These are phyloP conservation scores for Raddia guianensis DNA, from an alignment of 176 grass and related monocot species.

Conservation along the genomic window DNA sequence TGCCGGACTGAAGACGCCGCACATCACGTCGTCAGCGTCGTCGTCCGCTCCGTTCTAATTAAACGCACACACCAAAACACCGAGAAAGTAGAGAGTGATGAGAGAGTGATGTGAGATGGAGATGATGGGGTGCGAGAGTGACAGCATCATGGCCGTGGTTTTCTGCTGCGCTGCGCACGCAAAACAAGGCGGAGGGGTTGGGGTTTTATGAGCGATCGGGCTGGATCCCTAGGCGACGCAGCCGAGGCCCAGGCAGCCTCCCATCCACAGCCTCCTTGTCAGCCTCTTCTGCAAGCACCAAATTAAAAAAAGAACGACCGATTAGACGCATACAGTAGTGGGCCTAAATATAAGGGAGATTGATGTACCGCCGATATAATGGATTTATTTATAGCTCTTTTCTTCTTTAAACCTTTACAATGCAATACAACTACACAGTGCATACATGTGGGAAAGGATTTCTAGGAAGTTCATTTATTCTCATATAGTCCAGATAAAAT, in stretches of 20 bases:
- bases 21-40: background rate
- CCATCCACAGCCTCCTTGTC: conserved; percentile 28
- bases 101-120: background rate
- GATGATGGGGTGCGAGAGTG: background rate
- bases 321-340: background rate
- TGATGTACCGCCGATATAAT: no score
- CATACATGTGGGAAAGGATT: no score
- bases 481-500: no score
- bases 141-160: conserved; percentile 40
- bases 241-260: conserved; percentile 34
- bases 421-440: no score
- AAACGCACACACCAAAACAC: background rate
- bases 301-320: background rate
- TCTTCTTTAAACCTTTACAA: no score
- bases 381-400: no score
- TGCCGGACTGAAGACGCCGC: conserved; percentile 33
- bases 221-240: conserved; percentile 49
- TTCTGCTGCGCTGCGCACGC: conserved; percentile 41
- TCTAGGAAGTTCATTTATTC: no score
- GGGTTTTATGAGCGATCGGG: background rate
- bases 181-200: conserved; percentile 1
- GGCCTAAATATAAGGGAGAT: background rate
- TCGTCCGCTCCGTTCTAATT: background rate
- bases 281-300: conserved; percentile 30
- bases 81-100: background rate